phyloP scores from a whole-genome alignment of 257 asterid species.

The Ehretia macrophylla region DNA sequence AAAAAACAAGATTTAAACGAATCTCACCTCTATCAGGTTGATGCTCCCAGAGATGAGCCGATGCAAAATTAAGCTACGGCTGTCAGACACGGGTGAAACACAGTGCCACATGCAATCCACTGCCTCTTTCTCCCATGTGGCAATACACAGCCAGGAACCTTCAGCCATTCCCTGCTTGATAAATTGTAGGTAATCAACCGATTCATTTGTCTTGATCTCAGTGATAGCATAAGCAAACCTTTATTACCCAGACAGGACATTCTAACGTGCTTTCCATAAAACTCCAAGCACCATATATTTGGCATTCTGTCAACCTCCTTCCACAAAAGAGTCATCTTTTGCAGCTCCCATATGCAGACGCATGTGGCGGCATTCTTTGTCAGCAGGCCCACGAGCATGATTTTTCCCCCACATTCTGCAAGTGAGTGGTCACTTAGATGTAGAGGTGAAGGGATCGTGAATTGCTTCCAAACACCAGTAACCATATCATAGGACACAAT shows the following conservation, averaged over 20 bases:
- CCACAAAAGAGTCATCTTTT: conserved; percentile 96
- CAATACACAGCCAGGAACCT: conserved; percentile 80
- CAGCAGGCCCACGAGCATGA: conserved; percentile 88
- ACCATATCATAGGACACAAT: conserved; percentile 64
- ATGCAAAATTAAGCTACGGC: conserved; percentile 49
- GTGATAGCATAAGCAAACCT: conserved; percentile 80
- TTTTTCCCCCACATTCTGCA: conserved; percentile 76
- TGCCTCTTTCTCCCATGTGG: conserved; percentile 76
- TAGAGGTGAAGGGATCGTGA: conserved; percentile 57
- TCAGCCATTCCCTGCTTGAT: conserved; percentile 72
- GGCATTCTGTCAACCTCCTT: conserved; percentile 99
- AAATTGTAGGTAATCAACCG: conserved; percentile 70
- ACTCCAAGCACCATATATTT: conserved; percentile 98
- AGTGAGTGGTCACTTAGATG: conserved; percentile 61
- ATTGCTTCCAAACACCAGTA: conserved; percentile 66
- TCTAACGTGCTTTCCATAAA: conserved; percentile 94
- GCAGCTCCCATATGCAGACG: conserved; percentile 97
- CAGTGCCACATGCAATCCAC: conserved; percentile 85
- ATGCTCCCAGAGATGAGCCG: too few species aligned
- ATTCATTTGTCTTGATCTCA: conserved; percentile 85
- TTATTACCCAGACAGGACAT: conserved; percentile 96
- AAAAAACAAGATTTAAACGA: neutral
- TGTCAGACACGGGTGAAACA: conserved; percentile 80
- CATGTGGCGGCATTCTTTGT: conserved; percentile 92
- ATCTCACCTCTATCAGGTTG: neutral